Evolutionary conservation across 225 moss, liverwort and hornwort species (phyloP).

Genomic region (Bryoerythrophyllum caledonicum): DNA sequence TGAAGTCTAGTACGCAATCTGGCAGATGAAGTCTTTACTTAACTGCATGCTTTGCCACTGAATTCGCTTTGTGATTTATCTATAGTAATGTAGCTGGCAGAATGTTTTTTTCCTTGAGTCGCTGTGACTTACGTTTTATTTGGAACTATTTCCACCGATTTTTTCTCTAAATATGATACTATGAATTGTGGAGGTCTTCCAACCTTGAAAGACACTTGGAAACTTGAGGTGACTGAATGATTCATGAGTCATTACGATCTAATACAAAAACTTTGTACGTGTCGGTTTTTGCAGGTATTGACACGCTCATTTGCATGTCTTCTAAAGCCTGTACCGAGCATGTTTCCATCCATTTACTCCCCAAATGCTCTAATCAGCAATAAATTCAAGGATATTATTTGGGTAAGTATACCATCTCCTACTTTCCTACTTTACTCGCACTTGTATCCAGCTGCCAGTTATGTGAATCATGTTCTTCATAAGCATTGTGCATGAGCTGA

Average conservation of each 20-base stretch:
- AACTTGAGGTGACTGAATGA: not conserved
- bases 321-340: conserved; percentile 78
- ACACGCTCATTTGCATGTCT: conserved; percentile 86
- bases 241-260: not conserved
- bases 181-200: conserved; percentile 5
- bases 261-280: conserved; percentile 19
- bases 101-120: not conserved
- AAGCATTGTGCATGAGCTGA: conserved; percentile 14
- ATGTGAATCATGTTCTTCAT: conserved; percentile 12
- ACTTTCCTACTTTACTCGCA: not conserved
- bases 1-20: not conserved
- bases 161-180: conserved; percentile 8
- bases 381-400: conserved; percentile 75
- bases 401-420: conserved; percentile 56
- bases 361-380: conserved; percentile 75
- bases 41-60: conserved; percentile 11
- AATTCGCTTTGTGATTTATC: not conserved
- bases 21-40: conserved; percentile 3
- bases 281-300: conserved; percentile 64
- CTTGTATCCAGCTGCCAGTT: not conserved
- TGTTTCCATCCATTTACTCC: conserved; percentile 64
- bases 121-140: not conserved
- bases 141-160: not conserved
- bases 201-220: conserved; percentile 6
- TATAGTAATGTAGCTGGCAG: not conserved